Evolutionary conservation across 2,329 filamentous ascomycete species (phyloP).

Genomic region (Aulographum hederae): DNA sequence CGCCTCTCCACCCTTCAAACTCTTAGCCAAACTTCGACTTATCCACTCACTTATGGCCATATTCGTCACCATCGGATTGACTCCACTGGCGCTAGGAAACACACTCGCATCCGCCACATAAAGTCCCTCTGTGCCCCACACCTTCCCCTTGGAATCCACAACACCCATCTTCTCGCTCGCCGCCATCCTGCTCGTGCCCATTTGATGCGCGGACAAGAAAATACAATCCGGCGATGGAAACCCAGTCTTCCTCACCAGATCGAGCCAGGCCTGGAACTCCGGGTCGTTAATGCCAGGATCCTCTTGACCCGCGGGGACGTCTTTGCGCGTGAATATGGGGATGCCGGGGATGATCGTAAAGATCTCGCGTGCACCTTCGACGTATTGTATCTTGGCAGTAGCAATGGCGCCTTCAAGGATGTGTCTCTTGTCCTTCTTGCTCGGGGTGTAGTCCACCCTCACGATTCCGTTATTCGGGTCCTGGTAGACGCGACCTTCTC

Average conservation of each 20-base stretch:
- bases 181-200: constrained; percentile 62
- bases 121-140: constrained; percentile 47
- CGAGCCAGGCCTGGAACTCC: constrained; percentile 44
- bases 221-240: constrained; percentile 29
- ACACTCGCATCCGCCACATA: constrained; percentile 61
- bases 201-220: constrained; percentile 63
- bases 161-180: constrained; percentile 22
- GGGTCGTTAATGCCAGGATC: constrained; percentile 36
- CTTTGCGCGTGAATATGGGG: constrained; percentile 40
- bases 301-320: constrained; percentile 1
- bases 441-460: constrained; percentile 51
- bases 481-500: constrained; percentile 54
- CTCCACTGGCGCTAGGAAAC: constrained; percentile 58
- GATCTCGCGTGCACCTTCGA: constrained; percentile 67
- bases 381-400: constrained; percentile 58
- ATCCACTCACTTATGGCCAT: constrained; percentile 56
- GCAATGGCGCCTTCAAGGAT: constrained; percentile 54
- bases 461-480: constrained; percentile 49
- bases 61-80: constrained; percentile 65
- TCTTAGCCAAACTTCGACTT: constrained; percentile 35
- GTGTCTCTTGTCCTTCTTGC: constrained; percentile 52
- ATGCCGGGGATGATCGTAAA: constrained; percentile 44
- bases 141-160: constrained; percentile 22
- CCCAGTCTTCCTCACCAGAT: constrained; percentile 28
- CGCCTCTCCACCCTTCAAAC: constrained; percentile 14